Conservation (phyloP, 257 asterid genomes). For the Cordia subcordata region DNA sequence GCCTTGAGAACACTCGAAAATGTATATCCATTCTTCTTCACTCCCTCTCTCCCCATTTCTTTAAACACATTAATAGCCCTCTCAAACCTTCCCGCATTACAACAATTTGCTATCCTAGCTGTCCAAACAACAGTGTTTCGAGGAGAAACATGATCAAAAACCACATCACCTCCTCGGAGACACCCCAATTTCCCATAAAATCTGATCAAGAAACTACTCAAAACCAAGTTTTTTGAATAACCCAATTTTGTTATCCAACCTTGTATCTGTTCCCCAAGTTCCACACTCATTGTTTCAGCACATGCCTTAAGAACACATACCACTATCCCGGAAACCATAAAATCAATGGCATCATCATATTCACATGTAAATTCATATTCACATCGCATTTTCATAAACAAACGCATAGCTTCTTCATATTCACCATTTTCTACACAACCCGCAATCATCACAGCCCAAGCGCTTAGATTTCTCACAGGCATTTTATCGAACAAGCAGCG, state of each 20-base stretch:
- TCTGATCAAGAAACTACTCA: conserved; percentile 61
- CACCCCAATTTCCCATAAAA: conserved; percentile 56
- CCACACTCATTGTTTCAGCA: conserved; percentile 29
- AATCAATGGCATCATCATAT: conserved; percentile 23
- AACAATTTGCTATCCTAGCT: conserved; percentile 45
- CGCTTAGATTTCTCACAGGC: conserved; percentile 39
- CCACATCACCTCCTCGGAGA: conserved; percentile 36
- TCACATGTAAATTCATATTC: conserved; percentile 19
- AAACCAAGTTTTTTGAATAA: conserved; percentile 24
- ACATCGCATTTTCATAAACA: conserved; percentile 45
- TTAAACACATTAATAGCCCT: conserved; percentile 40
- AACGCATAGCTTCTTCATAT: conserved; percentile 20
- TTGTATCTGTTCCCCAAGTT: conserved; percentile 65
- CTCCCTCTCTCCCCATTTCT: conserved; percentile 63
- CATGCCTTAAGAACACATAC: conserved; percentile 64
- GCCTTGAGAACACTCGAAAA: conserved; percentile 67
- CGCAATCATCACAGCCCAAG: conserved; percentile 65
- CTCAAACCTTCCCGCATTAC: conserved; percentile 33
- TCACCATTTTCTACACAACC: conserved; percentile 39
- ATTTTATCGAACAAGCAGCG: conserved; percentile 61
- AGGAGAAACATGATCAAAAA: conserved; percentile 30
- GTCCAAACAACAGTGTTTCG: conserved; percentile 63
- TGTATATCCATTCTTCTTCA: conserved; percentile 50
- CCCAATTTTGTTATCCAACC: conserved; percentile 67
- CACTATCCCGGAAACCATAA: conserved; percentile 47